A percentile compares a stretch with the other conserved stretches of the same genome.
phyloP scores from a whole-genome alignment of 371 early-diverging fungal genomes.

The Haplosporangium sp. region DNA sequence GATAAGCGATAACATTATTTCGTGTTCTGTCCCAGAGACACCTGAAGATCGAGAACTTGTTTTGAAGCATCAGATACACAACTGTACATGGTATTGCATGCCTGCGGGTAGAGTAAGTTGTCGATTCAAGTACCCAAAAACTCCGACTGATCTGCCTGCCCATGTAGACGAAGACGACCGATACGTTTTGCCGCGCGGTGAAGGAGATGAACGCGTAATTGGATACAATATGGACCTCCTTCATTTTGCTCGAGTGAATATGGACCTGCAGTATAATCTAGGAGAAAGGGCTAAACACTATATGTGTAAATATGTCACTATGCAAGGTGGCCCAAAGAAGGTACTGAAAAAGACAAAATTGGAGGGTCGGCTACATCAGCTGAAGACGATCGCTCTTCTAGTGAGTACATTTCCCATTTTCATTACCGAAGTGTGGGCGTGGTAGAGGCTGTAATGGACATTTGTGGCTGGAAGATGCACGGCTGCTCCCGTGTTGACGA shows the following conservation, averaged over 20 bases:
- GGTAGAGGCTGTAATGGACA: slow-evolving; percentile 33
- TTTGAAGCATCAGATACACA: slow-evolving; percentile 29
- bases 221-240: slow-evolving; percentile 30
- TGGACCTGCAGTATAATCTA: slow-evolving; percentile 28
- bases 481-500: slow-evolving; percentile 18
- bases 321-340: slow-evolving; percentile 14
- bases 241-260: slow-evolving; percentile 25
- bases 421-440: slow-evolving; percentile 30
- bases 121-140: slow-evolving; percentile 21
- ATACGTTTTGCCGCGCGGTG: slow-evolving; percentile 10
- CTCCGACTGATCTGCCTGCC: background rate
- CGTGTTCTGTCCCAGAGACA: slow-evolving; percentile 2
- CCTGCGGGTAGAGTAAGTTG: slow-evolving; percentile 7
- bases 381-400: slow-evolving; percentile 3
- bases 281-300: slow-evolving; percentile 24
- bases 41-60: slow-evolving; percentile 16
- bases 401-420: slow-evolving; percentile 21
- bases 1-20: slow-evolving; percentile 2
- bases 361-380: background rate
- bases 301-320: slow-evolving; percentile 28
- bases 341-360: slow-evolving; percentile 4
- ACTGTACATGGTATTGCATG: slow-evolving; percentile 12
- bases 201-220: slow-evolving; percentile 15
- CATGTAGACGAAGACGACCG: slow-evolving; percentile 13
- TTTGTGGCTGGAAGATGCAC: slow-evolving; percentile 36